A percentile compares a stretch with the other conserved stretches of the same genome.
phyloP scores from a whole-genome alignment of 1,284 basidiomycete genomes.

The Trametes hirsuta region DNA sequence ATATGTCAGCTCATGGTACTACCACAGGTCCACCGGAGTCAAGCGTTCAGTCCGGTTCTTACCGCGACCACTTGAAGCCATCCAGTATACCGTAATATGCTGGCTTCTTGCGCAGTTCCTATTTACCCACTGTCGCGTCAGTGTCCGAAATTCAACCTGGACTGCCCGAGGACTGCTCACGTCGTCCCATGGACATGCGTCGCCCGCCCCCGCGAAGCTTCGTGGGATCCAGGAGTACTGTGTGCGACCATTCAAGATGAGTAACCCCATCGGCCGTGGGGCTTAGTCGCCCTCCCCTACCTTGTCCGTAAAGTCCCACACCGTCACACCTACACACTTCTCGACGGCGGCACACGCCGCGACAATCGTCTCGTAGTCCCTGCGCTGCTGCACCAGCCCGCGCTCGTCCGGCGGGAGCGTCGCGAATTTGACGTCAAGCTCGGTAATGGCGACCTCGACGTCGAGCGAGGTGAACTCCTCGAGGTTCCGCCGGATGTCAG shows the following conservation, averaged over 20 bases:
- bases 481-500: conserved; percentile 46
- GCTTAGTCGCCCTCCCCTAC: neutral
- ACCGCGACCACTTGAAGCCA: conserved; percentile 8
- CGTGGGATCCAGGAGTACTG: conserved; percentile 55
- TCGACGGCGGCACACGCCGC: conserved; percentile 52
- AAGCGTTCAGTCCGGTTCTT: neutral
- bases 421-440: conserved; percentile 58
- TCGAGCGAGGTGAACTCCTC: conserved; percentile 54
- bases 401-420: conserved; percentile 50
- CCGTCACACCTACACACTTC: conserved; percentile 54
- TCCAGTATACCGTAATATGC: conserved; percentile 27
- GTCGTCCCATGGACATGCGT: conserved; percentile 51
- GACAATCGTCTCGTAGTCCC: conserved; percentile 57
- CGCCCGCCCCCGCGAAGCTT: conserved; percentile 50
- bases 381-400: conserved; percentile 53
- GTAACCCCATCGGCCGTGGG: neutral
- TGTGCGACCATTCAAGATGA: neutral
- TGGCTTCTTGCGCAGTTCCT: conserved; percentile 30
- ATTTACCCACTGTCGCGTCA: neutral
- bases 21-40: too few species aligned
- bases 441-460: conserved; percentile 64
- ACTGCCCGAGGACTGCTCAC: conserved; percentile 30
- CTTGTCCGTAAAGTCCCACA: conserved; percentile 60
- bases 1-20: too few species aligned
- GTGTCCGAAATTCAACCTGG: neutral